phyloP scores from a whole-genome alignment of 495 filamentous ascomycete genomes.

The Aspergillus egyptiacus region DNA sequence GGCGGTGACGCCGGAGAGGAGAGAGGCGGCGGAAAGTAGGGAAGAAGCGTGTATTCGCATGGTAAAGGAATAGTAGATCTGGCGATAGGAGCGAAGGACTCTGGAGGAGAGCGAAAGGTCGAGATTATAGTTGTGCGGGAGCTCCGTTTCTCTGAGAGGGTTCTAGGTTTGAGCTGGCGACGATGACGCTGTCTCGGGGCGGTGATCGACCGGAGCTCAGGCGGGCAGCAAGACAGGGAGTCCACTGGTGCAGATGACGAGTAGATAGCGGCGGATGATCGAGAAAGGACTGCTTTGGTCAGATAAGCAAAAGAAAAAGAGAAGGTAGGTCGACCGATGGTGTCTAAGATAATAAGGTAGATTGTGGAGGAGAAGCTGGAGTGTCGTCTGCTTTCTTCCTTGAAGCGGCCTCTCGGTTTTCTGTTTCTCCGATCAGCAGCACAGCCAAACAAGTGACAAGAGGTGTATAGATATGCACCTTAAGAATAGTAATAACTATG shows the following conservation, averaged over 20 bases:
- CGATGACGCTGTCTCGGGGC: constrained; percentile 9
- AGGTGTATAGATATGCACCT: too few relatives aligned
- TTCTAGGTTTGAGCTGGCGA: neutral
- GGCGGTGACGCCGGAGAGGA: constrained; percentile 36
- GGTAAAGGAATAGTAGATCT: constrained; percentile 7
- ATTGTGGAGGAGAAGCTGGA: neutral
- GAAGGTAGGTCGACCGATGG: too few relatives aligned
- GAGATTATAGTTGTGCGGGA: too few relatives aligned
- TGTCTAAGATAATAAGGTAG: too few relatives aligned
- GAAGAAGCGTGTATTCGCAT: constrained; percentile 38
- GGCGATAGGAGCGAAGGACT: neutral
- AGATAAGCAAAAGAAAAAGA: too few relatives aligned
- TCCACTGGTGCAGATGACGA: constrained; percentile 11
- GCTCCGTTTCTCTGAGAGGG: too few relatives aligned
- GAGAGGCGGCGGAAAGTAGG: constrained; percentile 41
- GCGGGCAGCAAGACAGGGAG: constrained; percentile 3
- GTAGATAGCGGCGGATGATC: constrained; percentile 3
- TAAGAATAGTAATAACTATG: too few relatives aligned
- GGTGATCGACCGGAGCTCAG: constrained; percentile 8
- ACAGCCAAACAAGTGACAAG: too few relatives aligned
- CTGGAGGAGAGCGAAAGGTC: too few relatives aligned
- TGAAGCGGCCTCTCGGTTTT: neutral
- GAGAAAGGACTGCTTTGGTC: neutral
- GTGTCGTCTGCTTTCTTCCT: neutral
- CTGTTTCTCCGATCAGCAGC: neutral